Percentiles rank a stretch among this genome's conserved stretches.
phyloP scores from a whole-genome alignment of 1,284 basidiomycete species.

The Ustilago trichophora region DNA sequence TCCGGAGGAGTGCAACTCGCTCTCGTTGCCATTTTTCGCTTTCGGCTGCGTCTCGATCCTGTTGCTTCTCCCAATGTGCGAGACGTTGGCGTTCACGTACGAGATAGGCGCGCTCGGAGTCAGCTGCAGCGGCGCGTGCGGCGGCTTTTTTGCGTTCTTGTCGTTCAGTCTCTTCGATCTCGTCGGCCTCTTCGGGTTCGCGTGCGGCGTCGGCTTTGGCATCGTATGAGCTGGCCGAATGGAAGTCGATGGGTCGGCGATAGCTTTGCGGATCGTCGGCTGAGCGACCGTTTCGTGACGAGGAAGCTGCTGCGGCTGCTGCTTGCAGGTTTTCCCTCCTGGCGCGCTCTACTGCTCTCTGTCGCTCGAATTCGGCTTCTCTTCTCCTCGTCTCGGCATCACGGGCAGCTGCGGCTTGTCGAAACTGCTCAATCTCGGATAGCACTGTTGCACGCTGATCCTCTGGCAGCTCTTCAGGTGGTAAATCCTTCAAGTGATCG shows the following conservation, averaged over 20 bases:
- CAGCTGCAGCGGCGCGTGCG: slow-evolving; percentile 40
- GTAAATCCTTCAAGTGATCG: slow-evolving; percentile 90
- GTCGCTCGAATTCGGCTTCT: slow-evolving; percentile 60
- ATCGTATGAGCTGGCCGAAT: slow-evolving; percentile 25
- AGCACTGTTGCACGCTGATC: slow-evolving; percentile 91
- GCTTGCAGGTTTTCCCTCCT: slow-evolving; percentile 29
- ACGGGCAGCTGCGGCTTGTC: slow-evolving; percentile 57
- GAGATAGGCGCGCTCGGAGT: slow-evolving; percentile 41
- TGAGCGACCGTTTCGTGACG: slow-evolving; percentile 14
- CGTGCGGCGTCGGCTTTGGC: slow-evolving; percentile 18
- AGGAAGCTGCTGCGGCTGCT: slow-evolving; percentile 8
- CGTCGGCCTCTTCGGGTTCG: slow-evolving; percentile 51
- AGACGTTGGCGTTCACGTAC: slow-evolving; percentile 48
- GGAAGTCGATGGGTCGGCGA: slow-evolving; percentile 44
- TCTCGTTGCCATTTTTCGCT: slow-evolving; percentile 31
- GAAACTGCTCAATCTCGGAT: slow-evolving; percentile 87
- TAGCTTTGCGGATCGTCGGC: slow-evolving; percentile 49
- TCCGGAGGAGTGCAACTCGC: slow-evolving; percentile 9
- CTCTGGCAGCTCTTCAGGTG: slow-evolving; percentile 94
- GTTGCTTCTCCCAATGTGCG: slow-evolving; percentile 54
- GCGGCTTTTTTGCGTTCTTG: slow-evolving; percentile 38
- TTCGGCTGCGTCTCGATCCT: slow-evolving; percentile 26
- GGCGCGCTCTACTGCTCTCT: slow-evolving; percentile 35
- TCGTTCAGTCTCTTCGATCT: slow-evolving; percentile 33
- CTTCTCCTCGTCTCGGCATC: slow-evolving; percentile 58